A percentile compares a stretch with the other conserved stretches of the same genome.
These are phyloP conservation scores for Bremia lactucae DNA, from an alignment of 352 stramenopile species.

Conservation along the genomic window DNA sequence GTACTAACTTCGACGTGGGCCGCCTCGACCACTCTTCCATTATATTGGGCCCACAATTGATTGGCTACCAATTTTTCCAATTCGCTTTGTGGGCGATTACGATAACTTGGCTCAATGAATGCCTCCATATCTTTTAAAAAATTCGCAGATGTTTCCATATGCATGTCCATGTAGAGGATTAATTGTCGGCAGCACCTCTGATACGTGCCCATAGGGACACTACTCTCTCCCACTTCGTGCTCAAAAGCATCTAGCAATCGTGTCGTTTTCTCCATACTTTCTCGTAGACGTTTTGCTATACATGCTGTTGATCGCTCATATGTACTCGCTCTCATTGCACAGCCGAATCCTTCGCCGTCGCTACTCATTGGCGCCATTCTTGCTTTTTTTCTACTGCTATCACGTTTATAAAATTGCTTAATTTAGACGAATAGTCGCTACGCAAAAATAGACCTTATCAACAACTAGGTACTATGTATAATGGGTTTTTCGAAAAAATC, in stretches of 20 bases:
- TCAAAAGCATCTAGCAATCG: slow-evolving; percentile 11
- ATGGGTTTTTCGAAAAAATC: too few species aligned
- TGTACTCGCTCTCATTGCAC: too few species aligned
- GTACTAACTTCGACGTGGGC: background rate
- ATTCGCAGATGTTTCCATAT: slow-evolving; percentile 42
- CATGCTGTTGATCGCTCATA: too few species aligned
- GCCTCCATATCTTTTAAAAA: slow-evolving; percentile 55
- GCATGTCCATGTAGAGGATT: slow-evolving; percentile 32
- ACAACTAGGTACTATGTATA: too few species aligned
- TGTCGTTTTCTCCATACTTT: slow-evolving; percentile 8
- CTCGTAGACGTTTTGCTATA: slow-evolving; percentile 3
- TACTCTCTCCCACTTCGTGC: slow-evolving; percentile 1
- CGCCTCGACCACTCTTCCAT: background rate
- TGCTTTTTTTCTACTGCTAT: too few species aligned
- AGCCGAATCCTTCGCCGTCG: too few species aligned
- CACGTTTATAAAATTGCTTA: too few species aligned
- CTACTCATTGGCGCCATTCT: too few species aligned
- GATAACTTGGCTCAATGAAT: slow-evolving; percentile 46
- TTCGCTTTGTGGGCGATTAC: slow-evolving; percentile 16
- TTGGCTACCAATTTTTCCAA: slow-evolving; percentile 17
- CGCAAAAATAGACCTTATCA: too few species aligned
- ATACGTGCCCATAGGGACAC: slow-evolving; percentile 22
- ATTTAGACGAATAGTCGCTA: too few species aligned
- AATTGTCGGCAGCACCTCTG: slow-evolving; percentile 37
- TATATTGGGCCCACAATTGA: slow-evolving; percentile 8